These are phyloP conservation scores for Geotrichum macrosporum DNA, from an alignment of 1,139 yeast species.

Conservation along the genomic window DNA sequence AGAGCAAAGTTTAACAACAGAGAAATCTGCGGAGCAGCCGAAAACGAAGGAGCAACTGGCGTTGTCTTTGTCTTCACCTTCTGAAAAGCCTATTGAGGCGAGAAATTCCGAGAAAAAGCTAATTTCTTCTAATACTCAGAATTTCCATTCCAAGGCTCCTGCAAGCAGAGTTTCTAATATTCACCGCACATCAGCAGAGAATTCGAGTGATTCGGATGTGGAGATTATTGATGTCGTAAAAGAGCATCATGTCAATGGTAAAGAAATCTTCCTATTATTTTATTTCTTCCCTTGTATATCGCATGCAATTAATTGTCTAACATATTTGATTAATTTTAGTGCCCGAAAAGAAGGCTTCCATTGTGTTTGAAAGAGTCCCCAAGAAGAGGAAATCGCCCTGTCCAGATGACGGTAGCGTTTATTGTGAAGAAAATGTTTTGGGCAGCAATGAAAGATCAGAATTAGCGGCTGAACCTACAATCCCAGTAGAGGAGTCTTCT, in stretches of 20 bases:
- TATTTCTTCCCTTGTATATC: background rate
- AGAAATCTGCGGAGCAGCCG: background rate
- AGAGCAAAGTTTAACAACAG: background rate
- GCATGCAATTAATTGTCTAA: background rate
- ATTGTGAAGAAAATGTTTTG: background rate
- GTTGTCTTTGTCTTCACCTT: too few relatives aligned
- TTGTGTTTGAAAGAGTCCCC: background rate
- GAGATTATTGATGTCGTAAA: slow-evolving; percentile 15
- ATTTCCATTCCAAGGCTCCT: too few relatives aligned
- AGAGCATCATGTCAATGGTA: slow-evolving; percentile 1
- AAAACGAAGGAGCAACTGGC: too few relatives aligned
- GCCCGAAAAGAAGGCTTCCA: too few relatives aligned
- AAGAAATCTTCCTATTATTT: too few relatives aligned
- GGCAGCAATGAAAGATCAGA: background rate
- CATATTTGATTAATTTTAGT: background rate
- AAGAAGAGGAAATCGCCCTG: background rate
- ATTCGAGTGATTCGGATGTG: slow-evolving; percentile 13
- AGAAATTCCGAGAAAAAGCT: too few relatives aligned
- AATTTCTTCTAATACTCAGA: background rate
- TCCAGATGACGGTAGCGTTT: background rate
- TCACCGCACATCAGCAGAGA: background rate
- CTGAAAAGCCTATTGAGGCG: too few relatives aligned
- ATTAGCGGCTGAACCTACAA: background rate
- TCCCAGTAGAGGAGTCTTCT: background rate
- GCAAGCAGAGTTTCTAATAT: too few relatives aligned